Evolutionary conservation across 345 rosid species (phyloP), one percentile per base, ranked within the genome.

Genomic region (thale cress (Arabidopsis thaliana)): DNA sequence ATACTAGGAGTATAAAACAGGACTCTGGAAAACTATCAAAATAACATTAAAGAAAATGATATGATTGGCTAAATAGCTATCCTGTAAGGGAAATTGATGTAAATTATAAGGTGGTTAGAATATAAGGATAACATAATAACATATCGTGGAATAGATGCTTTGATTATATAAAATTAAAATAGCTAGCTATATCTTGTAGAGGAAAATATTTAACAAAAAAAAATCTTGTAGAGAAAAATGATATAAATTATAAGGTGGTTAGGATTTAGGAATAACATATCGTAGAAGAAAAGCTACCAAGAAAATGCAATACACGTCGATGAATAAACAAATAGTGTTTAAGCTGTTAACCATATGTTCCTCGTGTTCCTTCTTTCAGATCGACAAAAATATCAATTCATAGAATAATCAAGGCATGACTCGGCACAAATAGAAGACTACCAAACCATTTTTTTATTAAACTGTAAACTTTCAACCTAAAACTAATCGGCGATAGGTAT

Each of bases 231-330:
- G 32, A 28, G 30, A 6, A 30, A 32, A 42, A 41, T 55, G 7
- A 32, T 44, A 56, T 42, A 42, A 69, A 56, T 42, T 30, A 67
- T 57, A 20, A 23, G 67, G 75, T 71, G 38, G 66, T 36, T 59
- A 48, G 49, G 59, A 50, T 40, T 13, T 48, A 25, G 67, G 57
- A 1, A 49, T 23, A 58, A 56, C 41, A 69, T 42, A 44, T 71
- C 65, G 66, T 59, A 36, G 66, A 58, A 8, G 38, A 59, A 48
- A 71, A 71, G 67, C 58, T 48, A 71, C 58, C 37, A 48, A 71
- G 59, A 52, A 68, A 62, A 13, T 62, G 62, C 51, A 61, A 28
- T 72, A 50, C 61, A 50, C 59, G 40, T 72, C 51, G 48, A 72
- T 50, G 40, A 32, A 58, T 71, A 44, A 28, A 33, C 36, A 46